Evolutionary conservation across 2,329 filamentous ascomycete genomes (phyloP), one percentile per base, ranked within the genome.

Genomic region (Xylaria sp.): DNA sequence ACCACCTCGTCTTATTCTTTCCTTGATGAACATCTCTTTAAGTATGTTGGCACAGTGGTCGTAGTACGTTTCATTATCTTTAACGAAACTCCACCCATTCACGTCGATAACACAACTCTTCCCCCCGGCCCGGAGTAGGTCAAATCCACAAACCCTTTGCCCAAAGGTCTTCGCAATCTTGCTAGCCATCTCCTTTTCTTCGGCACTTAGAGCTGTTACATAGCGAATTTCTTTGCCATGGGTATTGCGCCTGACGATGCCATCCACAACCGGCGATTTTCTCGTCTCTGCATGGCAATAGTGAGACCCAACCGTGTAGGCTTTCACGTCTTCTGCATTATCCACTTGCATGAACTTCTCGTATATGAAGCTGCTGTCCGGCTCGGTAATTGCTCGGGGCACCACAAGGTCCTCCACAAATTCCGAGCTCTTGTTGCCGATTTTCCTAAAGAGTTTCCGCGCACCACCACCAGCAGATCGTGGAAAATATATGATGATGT

Each of bases 81-180:
- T 99, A 80, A 99, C 96, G 77, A 99, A 99, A 78, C 95, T 98
- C 97, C 97, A 99, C 13, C 96, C 96, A 80, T 99, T 99, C 75
- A 99, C 96, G 76, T 99, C 96, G 74, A 99, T 99, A 58, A 99
- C 96, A 81, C 94, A 99, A 79, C 95, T 98, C 80, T 93, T 93
- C 18, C 94, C 93, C 59, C 90, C 91, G 13, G 94, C 94, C 34
- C 97, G 91, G 66, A 99, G 85, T 69, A 99, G 86, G 79, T 99
- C 96, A 76, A 99, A 99, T 0, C 96, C 96, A 78, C 96, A 99
- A 2, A 99, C 94, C 64, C 94, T 87, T 80, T 99, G 96, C 0
- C 95, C 96, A 80, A 99, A 99, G 0, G 94, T 92, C 54, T 90
- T 91, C 1, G 94, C 94, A 69, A 99, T 98, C 75, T 92, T 95